These are phyloP conservation scores for Monosporascus sp. DNA, from an alignment of 2,329 filamentous ascomycete species.

Conservation along the genomic window DNA sequence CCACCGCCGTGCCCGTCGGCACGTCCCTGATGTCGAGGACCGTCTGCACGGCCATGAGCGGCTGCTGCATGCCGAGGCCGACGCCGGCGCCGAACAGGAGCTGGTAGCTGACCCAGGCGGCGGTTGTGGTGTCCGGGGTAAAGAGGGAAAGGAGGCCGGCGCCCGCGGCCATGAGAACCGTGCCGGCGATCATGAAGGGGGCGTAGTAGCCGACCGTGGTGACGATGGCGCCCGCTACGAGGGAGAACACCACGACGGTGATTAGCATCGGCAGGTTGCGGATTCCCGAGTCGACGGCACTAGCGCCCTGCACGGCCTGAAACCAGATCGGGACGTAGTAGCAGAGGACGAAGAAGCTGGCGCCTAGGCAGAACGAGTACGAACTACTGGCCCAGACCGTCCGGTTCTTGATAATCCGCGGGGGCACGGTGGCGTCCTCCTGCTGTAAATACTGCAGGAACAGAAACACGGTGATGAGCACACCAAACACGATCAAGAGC, in stretches of 20 bases:
- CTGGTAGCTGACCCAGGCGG: conserved; percentile 38
- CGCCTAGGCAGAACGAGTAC: conserved; percentile 30
- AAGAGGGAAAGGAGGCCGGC: conserved; percentile 35
- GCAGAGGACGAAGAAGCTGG: conserved; percentile 23
- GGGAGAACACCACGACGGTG: conserved; percentile 22
- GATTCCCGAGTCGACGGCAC: conserved; percentile 29
- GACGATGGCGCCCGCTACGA: conserved; percentile 21
- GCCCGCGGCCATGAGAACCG: conserved; percentile 26
- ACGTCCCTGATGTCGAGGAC: conserved; percentile 25
- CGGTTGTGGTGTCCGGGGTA: conserved; percentile 20
- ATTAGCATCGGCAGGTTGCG: conserved; percentile 29
- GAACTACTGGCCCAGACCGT: conserved; percentile 25
- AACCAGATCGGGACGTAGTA: conserved; percentile 29
- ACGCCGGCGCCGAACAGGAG: conserved; percentile 34
- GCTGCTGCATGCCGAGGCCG: conserved; percentile 35
- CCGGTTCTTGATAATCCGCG: conserved; percentile 31
- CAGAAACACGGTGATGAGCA: conserved; percentile 27
- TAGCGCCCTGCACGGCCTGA: conserved; percentile 27
- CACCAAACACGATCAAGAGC: conserved; percentile 25
- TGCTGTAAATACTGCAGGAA: conserved; percentile 28
- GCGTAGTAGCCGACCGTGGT: conserved; percentile 31
- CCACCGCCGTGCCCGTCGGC: conserved; percentile 20
- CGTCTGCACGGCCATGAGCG: conserved; percentile 37
- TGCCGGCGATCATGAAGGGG: conserved; percentile 32
- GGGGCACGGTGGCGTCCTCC: conserved; percentile 35